phyloP scores from a whole-genome alignment of 2,329 filamentous ascomycete species.

The Aspergillus piperis region DNA sequence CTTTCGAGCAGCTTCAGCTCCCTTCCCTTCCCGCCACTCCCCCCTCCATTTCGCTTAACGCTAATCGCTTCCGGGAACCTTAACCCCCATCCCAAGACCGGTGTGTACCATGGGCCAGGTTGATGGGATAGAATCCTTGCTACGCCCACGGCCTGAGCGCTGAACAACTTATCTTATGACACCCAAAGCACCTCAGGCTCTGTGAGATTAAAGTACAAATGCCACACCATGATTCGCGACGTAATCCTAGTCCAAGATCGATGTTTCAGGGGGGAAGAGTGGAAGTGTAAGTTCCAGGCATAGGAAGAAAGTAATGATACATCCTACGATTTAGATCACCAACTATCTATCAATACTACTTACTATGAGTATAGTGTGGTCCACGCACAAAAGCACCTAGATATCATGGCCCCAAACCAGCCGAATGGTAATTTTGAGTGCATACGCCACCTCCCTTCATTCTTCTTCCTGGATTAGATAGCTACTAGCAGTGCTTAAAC shows the following conservation, averaged over 20 bases:
- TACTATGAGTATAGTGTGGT: too few relatives aligned
- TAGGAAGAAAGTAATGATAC: not conserved
- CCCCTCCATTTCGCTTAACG: not conserved
- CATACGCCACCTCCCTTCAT: too few relatives aligned
- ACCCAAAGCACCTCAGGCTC: not conserved
- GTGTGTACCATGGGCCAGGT: slow-evolving; percentile 17
- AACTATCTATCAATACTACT: not conserved
- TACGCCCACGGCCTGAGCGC: not conserved
- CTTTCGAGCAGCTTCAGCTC: not conserved
- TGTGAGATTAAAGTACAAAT: not conserved
- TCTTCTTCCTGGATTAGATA: too few relatives aligned
- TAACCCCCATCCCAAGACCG: not conserved
- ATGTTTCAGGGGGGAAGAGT: not conserved
- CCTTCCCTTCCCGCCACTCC: not conserved
- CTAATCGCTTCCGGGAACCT: slow-evolving; percentile 5
- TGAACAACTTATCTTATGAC: not conserved
- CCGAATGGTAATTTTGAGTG: too few relatives aligned
- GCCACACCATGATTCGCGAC: not conserved
- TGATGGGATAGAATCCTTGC: slow-evolving; percentile 21
- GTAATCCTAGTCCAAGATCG: not conserved
- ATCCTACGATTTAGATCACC: not conserved
- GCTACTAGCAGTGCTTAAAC: too few relatives aligned
- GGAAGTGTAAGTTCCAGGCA: too few relatives aligned
- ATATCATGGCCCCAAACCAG: too few relatives aligned
- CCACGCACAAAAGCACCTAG: too few relatives aligned